Base-by-base conservation (phyloP, 73 alveolate genomes). In the Paramecium sexaurelia region DNA sequence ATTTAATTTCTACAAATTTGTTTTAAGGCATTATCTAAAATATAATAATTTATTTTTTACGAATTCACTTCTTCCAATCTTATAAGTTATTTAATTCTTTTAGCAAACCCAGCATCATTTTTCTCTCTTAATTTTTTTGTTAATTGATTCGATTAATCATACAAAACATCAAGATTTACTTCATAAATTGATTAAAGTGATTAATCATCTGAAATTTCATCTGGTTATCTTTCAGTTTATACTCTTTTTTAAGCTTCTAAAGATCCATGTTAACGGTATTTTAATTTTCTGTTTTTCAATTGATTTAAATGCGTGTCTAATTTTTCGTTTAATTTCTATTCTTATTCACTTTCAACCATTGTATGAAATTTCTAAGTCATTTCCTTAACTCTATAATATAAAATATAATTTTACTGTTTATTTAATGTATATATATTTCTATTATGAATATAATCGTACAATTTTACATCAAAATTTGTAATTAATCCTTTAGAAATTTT, bases 131-230 rank as follows among this genome's bases (percentile, higher is more conserved):
- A 36, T 24, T 71, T 71, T 35, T 71, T 37, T 0, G 35, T 37
- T n/a, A 71, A 71, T 20, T 71, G 17, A 35, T 37, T 71, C 6
- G 66, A 13, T 36, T 71, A 17, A 35, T 32, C 55, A 71, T 71
- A 71, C 15, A 71, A 37, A 29, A 35, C 56, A 33, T 71, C 86
- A 22, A 71, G 35, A 7, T 32, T 71, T 5, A 71, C 86, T 71
- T 71, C 86, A 71, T 71, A 71, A 4, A 71, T 71, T 0, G 86
- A 71, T 71, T 71, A 36, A n/a, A 71, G 29, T 71, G 86, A 71
- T 15, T 71, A 32, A 71, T 71, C 86, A 37, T 71, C 57, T 27
- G 86, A 71, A 32, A 29, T 29, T n/a, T 71, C 86, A 29, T 71
- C 55, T 33, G 6, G 4, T 7, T 36, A 29, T 37, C 11, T 37